Base-by-base conservation (phyloP, 1,139 yeast species). In the Kodamaea sp. region DNA sequence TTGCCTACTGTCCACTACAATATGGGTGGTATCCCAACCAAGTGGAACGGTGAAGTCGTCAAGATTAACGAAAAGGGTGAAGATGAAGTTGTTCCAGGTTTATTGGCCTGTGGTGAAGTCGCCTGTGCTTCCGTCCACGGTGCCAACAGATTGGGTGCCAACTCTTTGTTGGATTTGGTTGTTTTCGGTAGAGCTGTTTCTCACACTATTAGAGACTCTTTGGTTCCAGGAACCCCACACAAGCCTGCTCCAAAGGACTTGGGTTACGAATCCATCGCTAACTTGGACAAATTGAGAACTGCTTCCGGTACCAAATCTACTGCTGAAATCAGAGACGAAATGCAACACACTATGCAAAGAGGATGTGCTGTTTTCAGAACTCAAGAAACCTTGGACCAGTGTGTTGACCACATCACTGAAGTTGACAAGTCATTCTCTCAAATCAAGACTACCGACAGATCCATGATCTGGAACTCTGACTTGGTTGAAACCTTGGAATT, bases 21-120 rank as follows among this genome's bases (percentile, higher is more conserved):
- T 70, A 92, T 92, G 98, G 98, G 98, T 66, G 98, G 98, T 81
- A 86, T 92, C 51, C 98, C 98, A 65, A 92, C 98, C 53, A 88
- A 84, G 65, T 92, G 89, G 86, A 85, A 84, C 53, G 97, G 97
- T 74, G 97, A 92, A 72, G 97, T 81, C 32, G 66, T 92, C 51
- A 88, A 88, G 38, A 63, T 84, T 55, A 87, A 83, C 59, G 89
- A 78, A 57, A 78, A 85, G 51, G 98, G 98, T 55, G 80, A 90
- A 56, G 98, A 92, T 63, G 80, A 77, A 60, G 79, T 86, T 51
- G 95, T 92, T 44, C 95, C 95, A 54, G 98, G 98, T 56, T 77
- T 92, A 55, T 78, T 80, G 64, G 97, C 98, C 16, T 89, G 97
- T 75, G 98, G 98, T 77, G 98, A 92, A 74, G 92, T 95, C 47